Evolutionary conservation across 1,139 yeast genomes (phyloP), one percentile per base, ranked within the genome.

Genomic region (Arxiozyma slooffiae): DNA sequence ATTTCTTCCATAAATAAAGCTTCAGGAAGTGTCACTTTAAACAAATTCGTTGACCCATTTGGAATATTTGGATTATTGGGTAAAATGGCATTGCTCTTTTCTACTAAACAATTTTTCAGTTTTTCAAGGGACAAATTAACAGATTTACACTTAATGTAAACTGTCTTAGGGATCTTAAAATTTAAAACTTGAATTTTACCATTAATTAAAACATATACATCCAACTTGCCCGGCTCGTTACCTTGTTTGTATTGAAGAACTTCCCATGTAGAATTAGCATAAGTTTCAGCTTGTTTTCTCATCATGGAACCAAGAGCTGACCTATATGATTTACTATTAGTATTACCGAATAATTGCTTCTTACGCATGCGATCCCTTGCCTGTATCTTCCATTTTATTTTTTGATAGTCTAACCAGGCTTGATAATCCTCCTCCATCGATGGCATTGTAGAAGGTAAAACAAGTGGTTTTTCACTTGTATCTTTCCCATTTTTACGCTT

Each of bases 211-310:
- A 83, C 88, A 63, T 76, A 79, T 0, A 86, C 96, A 52, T 81
- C 82, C 42, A 90, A 72, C 50, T 80, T 84, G 9, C 97, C 98
- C 0, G 89, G 85, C 52, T 70, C 76, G 21, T 71, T 62, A 0
- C 82, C 78, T 3, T 72, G 65, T 52, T 78, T 77, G 60, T 87
- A 81, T 60, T 89, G 92, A 48, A 92, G 69, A 46, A 92, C 75
- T 56, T 89, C 89, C 97, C 98, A 92, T 42, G 82, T 77, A 0
- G 85, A 72, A 5, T 82, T 85, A 11, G 87, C 86, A 60, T 83
- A 80, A 62, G 71, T 74, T 61, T 85, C 95, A 0, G 96, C 95
- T 61, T 86, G 95, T 52, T 78, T 78, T 53, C 85, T 77, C 47
- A 89, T 73, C 71, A 88, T 75, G 26, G 79, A 78, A 7, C 92